These are phyloP conservation scores for Neurospora sp. DNA, from an alignment of 495 filamentous ascomycete genomes.

Conservation along the genomic window DNA sequence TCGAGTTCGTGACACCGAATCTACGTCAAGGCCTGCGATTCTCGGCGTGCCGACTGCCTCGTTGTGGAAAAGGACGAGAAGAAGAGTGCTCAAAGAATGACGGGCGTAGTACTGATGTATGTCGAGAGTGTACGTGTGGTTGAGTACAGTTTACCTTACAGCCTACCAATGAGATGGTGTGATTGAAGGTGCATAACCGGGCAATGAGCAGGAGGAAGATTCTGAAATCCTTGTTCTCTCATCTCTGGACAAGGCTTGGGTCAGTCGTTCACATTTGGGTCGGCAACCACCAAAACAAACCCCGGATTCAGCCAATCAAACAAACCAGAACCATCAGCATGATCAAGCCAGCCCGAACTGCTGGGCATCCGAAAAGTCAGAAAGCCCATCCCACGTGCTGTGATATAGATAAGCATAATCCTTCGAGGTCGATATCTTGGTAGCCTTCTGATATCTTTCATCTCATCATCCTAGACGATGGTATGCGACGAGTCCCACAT, in stretches of 20 bases:
- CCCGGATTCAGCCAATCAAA: not conserved
- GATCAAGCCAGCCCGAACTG: not conserved
- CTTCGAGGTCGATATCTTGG: not conserved
- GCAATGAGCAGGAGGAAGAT: not conserved
- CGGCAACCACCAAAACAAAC: not conserved
- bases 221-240: not conserved
- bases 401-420: not conserved
- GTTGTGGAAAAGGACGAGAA: not conserved
- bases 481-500: not conserved
- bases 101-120: not conserved
- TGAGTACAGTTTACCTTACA: not conserved
- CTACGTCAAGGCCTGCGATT: not conserved
- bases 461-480: not conserved
- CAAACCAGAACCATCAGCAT: not conserved
- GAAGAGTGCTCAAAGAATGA: not conserved
- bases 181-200: not conserved
- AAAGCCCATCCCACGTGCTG: not conserved
- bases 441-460: not conserved
- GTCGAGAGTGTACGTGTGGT: not conserved
- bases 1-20: not conserved
- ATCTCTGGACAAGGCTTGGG: not conserved
- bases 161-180: not conserved
- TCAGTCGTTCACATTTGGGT: not conserved
- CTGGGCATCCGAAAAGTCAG: not conserved
- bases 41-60: not conserved